Percentiles rank a stretch among this genome's conserved stretches.
These are phyloP conservation scores for Tilletia indica DNA, from an alignment of 1,284 basidiomycete genomes.

Conservation along the genomic window DNA sequence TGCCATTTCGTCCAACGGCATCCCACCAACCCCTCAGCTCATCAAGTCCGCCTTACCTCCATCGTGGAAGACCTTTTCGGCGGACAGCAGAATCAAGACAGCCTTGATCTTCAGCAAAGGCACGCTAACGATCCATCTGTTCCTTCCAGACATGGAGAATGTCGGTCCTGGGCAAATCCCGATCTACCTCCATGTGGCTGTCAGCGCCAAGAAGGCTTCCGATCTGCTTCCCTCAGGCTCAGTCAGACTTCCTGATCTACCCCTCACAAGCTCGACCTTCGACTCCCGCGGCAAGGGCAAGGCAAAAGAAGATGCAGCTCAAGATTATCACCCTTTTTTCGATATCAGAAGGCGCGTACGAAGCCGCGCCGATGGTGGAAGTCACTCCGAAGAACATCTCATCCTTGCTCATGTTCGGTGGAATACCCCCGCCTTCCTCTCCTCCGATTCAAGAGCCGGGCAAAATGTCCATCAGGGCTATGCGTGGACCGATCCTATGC, in stretches of 20 bases:
- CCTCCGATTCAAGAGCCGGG: not conserved
- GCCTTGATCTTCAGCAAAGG: slow-evolving; percentile 4
- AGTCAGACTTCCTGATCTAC: not conserved
- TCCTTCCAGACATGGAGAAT: not conserved
- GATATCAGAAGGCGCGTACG: not conserved
- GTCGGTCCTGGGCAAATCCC: not conserved
- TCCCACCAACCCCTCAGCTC: not conserved
- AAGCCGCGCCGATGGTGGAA: not conserved
- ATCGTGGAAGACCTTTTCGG: not conserved
- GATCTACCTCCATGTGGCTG: not conserved
- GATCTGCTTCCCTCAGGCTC: not conserved
- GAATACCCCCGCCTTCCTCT: slow-evolving; percentile 5
- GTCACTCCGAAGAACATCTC: not conserved
- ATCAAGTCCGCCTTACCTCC: not conserved
- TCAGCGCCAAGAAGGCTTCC: not conserved
- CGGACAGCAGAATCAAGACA: not conserved
- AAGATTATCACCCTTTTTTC: not conserved
- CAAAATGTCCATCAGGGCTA: not conserved
- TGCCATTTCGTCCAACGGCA: not conserved
- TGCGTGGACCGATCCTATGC: slow-evolving; percentile 7
- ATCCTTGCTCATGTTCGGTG: not conserved
- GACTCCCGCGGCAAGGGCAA: not conserved
- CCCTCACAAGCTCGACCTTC: not conserved
- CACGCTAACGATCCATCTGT: not conserved
- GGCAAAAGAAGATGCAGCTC: not conserved